Evolutionary conservation across 106 monocot genomes (phyloP).

Genomic region (Narthecium ossifragum): DNA sequence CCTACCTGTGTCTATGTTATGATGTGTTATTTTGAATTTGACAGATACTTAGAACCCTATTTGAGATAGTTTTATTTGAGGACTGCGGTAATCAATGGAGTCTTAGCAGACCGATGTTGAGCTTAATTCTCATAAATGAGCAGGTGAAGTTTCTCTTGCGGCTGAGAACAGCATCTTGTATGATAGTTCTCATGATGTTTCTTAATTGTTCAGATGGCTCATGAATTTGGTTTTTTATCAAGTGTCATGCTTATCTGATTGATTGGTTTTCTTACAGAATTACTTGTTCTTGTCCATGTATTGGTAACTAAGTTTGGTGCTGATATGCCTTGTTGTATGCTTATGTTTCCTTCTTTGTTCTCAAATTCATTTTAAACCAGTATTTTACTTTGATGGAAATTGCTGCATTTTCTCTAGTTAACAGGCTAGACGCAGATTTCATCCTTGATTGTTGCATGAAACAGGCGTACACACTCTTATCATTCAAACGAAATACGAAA

Average conservation of each 20-base stretch:
- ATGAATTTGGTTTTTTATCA: not conserved
- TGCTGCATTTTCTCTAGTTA: no score
- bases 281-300: not conserved
- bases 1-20: no score
- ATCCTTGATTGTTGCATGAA: no score
- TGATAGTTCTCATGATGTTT: not conserved
- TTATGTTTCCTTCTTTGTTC: no score
- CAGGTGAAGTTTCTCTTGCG: conserved; percentile 44
- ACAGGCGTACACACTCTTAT: no score
- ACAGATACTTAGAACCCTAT: conserved; percentile 82
- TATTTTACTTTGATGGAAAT: no score
- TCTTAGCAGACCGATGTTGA: conserved; percentile 95
- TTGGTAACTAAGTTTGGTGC: no score
- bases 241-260: not conserved
- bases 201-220: not conserved
- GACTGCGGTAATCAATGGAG: conserved; percentile 96
- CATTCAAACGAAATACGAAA: no score
- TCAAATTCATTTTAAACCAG: no score
- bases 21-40: no score
- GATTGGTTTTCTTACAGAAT: not conserved
- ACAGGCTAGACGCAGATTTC: no score
- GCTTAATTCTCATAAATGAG: conserved; percentile 84
- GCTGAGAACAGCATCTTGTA: not conserved
- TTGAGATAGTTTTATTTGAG: conserved; percentile 95
- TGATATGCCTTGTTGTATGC: no score